Evolutionary conservation across 768 basidiomycete genomes (phyloP), one percentile per base, ranked within the genome.

Genomic region (Podaxis mareebaensis): DNA sequence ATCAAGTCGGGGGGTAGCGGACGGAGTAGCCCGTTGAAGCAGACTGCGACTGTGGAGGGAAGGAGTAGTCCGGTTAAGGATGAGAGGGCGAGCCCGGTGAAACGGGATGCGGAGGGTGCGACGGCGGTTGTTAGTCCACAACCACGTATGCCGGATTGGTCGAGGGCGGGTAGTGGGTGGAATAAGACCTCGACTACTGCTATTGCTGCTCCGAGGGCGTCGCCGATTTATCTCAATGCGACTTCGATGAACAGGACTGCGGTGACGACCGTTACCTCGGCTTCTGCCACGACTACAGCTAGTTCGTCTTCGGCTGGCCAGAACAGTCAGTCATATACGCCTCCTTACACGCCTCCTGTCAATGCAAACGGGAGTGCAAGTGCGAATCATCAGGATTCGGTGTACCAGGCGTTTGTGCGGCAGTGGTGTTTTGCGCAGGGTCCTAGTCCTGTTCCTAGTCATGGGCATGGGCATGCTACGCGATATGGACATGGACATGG

Each of bases 341-440:
- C 52, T 26, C 30, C 52, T 6, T 53, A 26, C 30, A 28, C 52
- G 17, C 20, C 54, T 40, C 11, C 54, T 38, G 20, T 22, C 10
- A 42, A 42, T 49, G 20, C 1, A 0, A 12, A 12, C 12, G 8
- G 24, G 22, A 12, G 22, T 51, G 42, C 65, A 46, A 51, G 59
- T 12, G 58, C 65, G 6, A 53, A 54, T 22, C 66, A 68, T 20
- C 69, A 68, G 49, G 79, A 77, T 20, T 72, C 74, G 10, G 65
- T 78, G 15, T 89, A 89, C 68, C 81, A 88, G 59, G 85, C 86
- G 24, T 85, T 89, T 64, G 82, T 89, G 55, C 68, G 76, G 60
- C 83, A 87, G 70, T 90, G 88, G 88, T 89, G 88, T 71, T 90
- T 90, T 72, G 86, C 86, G 7, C 79, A 82, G 66, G 76, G 73